Evolutionary conservation across 2,329 filamentous ascomycete genomes (phyloP), one percentile per base, ranked within the genome.

Genomic region (Xylaria sp.): DNA sequence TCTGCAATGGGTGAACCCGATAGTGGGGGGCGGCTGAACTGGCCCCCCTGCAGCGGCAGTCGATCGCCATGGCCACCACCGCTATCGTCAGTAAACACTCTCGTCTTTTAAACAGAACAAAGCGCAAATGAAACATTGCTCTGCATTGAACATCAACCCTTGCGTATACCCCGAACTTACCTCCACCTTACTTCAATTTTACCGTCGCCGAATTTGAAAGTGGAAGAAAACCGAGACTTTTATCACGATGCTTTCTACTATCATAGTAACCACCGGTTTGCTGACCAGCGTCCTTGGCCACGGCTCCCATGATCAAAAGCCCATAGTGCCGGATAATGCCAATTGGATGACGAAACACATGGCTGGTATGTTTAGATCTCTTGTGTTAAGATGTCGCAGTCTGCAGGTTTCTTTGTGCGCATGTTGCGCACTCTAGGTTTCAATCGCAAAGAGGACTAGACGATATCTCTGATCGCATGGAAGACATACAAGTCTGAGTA

Each of bases 311-410:
- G 79, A 80, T 67, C 84, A 88, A 74, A 88, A 87, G 78, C 89
- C 88, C 28, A 78, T 84, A 32, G 84, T 90, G 15, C 80, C 81
- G 73, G 81, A 84, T 2, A 81, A 89, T 68, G 87, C 89, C 50
- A 83, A 87, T 76, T 91, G 89, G 89, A 90, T 90, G 81, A 86
- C 87, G 54, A 87, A 85, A 75, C 89, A 91, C 77, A 91, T 91
- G 89, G 88, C 89, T 32, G 89, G 89, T 89, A 83, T 61, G 82
- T 76, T 66, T 69, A 46, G 28, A 44, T 55, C 46, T 44, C 28
- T 56, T 61, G 58, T 62, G 5, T 13, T 23, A 50, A n/a, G n/a
- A 23, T 7, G 12, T 18, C 63, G 12, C 20, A 3, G 25, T 13
- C 25, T 18, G 23, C 34, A 2, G 34, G 7, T n/a, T 18, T 54